These are phyloP conservation scores for Psilocybe sp. DNA, from an alignment of 768 basidiomycete species.

Conservation along the genomic window DNA sequence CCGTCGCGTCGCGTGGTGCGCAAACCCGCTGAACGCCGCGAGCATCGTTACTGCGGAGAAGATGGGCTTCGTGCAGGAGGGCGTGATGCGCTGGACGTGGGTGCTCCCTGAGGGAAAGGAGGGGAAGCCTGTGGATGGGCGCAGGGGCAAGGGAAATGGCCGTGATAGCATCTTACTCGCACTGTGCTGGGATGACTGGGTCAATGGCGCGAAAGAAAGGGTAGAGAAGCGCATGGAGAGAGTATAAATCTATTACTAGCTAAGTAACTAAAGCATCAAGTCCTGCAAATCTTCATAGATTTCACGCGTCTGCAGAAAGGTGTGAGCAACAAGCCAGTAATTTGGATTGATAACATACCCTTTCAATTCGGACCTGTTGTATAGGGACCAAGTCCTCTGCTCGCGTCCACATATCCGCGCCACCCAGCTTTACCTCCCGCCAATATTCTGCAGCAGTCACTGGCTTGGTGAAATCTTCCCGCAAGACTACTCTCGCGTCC, in stretches of 20 bases:
- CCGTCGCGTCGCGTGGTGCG: slow-evolving; percentile 53
- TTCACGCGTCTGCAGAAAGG: background rate
- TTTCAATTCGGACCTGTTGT: background rate
- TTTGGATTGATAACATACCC: background rate
- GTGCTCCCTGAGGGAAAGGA: slow-evolving; percentile 32
- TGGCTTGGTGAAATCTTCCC: slow-evolving; percentile 22
- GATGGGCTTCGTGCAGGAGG: slow-evolving; percentile 54
- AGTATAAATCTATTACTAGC: slow-evolving; percentile 7
- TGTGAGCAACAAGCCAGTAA: no score
- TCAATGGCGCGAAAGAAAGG: slow-evolving; percentile 28
- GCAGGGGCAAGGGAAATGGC: slow-evolving; percentile 31
- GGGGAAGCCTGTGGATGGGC: slow-evolving; percentile 18
- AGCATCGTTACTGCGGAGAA: slow-evolving; percentile 47
- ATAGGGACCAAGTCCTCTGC: slow-evolving; percentile 9
- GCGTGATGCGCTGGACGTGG: slow-evolving; percentile 45
- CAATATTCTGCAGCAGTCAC: slow-evolving; percentile 21
- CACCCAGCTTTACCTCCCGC: slow-evolving; percentile 19
- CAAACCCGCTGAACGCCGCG: slow-evolving; percentile 40
- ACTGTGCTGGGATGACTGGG: slow-evolving; percentile 51
- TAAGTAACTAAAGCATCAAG: background rate
- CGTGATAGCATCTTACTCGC: slow-evolving; percentile 36
- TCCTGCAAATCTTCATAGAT: background rate
- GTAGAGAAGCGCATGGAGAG: slow-evolving; percentile 28
- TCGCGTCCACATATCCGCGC: slow-evolving; percentile 28
- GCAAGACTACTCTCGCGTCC: slow-evolving; percentile 25